Evolutionary conservation across 1,284 basidiomycete genomes (phyloP), one percentile per base, ranked within the genome.

Genomic region (Coniferiporia sulphurascens): DNA sequence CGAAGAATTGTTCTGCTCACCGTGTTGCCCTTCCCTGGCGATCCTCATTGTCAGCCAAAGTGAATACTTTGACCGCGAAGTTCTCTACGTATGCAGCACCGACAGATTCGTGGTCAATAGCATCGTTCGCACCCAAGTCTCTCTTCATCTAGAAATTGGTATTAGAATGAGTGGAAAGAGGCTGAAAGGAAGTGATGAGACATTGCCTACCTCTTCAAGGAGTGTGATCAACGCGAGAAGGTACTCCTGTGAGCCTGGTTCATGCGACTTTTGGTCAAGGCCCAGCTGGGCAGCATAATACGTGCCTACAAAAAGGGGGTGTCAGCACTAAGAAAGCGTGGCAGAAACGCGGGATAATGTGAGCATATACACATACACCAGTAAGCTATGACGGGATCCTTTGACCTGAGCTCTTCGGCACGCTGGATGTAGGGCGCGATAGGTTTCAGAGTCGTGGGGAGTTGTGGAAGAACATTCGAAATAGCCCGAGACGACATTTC

Each of bases 221-320:
- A 81, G 75, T 52, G 85, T 86, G 58, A 98, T 84, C 8, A 98
- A 79, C 34, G 79, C 76, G 65, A 89, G 78, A 10, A 98, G 82
- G 62, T 91, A 86, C 43, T 79, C 76, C 48, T 91, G 87, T 2
- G 87, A 86, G 34, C 81, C 74, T 3, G 77, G 8, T 64, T 85
- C 76, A 70, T 85, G 78, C 65, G 78, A 72, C 74, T 88, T 82
- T 75, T 85, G 71, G 36, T 80, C 78, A 67, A 98, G 89, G 53
- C 93, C 95, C 45, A 89, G 75, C 72, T 97, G 91, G 0, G 93
- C 91, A 48, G 93, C 95, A 72, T 93, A 88, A 76, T 95, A 98
- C 54, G 86, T 86, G 74, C 87, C 92, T 95, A 71, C 50, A 55
- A 46, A 56, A 38, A 56, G 44, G 62, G 46, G 59, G 48, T 52